Conservation (phyloP, 164 flowering plant genomes). For the Stephania japonica region DNA sequence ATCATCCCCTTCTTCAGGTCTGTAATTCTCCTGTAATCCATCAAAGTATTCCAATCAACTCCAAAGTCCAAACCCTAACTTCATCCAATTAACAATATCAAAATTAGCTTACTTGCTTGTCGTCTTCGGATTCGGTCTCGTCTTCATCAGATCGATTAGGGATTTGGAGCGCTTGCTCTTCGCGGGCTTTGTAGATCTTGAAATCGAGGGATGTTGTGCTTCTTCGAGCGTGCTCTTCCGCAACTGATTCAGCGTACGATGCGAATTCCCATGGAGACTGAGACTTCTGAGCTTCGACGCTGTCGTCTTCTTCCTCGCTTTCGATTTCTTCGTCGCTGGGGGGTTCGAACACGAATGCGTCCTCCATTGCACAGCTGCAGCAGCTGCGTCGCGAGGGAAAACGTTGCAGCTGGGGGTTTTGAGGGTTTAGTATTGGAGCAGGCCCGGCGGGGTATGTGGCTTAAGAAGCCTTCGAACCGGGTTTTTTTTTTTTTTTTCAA, state of each 20-base stretch:
- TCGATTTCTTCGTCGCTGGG: constrained; percentile 63
- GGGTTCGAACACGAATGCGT: constrained; percentile 47
- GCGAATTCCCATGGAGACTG: constrained; percentile 96
- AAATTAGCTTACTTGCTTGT: constrained; percentile 38
- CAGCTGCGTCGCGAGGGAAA: not conserved
- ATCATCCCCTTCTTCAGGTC: constrained; percentile 42
- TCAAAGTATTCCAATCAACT: not conserved
- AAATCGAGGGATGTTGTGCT: constrained; percentile 84
- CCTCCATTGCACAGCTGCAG: constrained; percentile 18
- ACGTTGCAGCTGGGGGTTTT: not conserved
- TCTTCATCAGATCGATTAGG: constrained; percentile 20
- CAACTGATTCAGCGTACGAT: constrained; percentile 61
- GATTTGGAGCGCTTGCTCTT: constrained; percentile 26
- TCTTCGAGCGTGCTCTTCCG: constrained; percentile 80
- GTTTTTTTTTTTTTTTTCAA: too few relatives aligned
- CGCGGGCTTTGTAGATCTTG: constrained; percentile 56
- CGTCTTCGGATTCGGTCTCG: constrained; percentile 36
- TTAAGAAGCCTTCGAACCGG: not conserved
- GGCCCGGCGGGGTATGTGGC: not conserved
- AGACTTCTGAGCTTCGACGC: constrained; percentile 18
- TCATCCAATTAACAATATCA: not conserved
- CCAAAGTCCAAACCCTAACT: not conserved
- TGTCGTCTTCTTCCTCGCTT: constrained; percentile 17
- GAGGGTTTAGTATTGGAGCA: not conserved
- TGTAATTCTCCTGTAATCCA: constrained; percentile 46